Evolutionary conservation across 768 basidiomycete genomes (phyloP), one percentile per base, ranked within the genome.

Genomic region (Gyrodon lividus): DNA sequence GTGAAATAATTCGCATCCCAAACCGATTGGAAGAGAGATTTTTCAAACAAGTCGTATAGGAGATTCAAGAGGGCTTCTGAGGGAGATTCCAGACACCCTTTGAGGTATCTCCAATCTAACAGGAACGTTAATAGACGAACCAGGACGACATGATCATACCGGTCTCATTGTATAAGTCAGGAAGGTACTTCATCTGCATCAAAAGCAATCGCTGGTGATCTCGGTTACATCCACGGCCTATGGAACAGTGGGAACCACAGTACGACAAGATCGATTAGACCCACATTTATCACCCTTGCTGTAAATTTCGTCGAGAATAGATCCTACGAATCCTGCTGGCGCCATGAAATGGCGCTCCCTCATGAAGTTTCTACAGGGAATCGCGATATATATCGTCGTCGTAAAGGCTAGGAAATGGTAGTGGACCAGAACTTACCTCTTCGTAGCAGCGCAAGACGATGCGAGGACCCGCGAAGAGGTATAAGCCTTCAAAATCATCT

Each of bases 381-480:
- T 22, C 4, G 6, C 48, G 48, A 5, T 43, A 59, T 6, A 23
- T 4, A 3, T 19, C 47, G 0, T 59, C 49, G 7, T 52, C 47
- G 2, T 2, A 1, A 12, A 58, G n/a, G 17, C 35, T 45, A 8
- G n/a, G 2, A 12, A 14, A 3, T 16, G 52, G 57, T 16, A 59
- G 43, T 6, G 52, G 57, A 17, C n/a, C 23, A 4, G 53, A 54
- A 14, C 37, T 50, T 35, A 43, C 44, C 35, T 59, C 59, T 39
- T 59, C 57, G 17, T 55, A 49, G 51, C 59, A 59, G 6, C 54
- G 55, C 35, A 58, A 37, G 39, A 60, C 44, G 12, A 49, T 24
- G 13, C 43, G 52, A 1, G 59, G 59, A 31, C 59, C 58, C 14
- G 59, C 48, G n/a, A 57, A 60, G 12, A 60, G 31, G 26, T 48